These are phyloP conservation scores for Telopea speciosissima DNA, from an alignment of 177 flowering plant species.

Conservation along the genomic window DNA sequence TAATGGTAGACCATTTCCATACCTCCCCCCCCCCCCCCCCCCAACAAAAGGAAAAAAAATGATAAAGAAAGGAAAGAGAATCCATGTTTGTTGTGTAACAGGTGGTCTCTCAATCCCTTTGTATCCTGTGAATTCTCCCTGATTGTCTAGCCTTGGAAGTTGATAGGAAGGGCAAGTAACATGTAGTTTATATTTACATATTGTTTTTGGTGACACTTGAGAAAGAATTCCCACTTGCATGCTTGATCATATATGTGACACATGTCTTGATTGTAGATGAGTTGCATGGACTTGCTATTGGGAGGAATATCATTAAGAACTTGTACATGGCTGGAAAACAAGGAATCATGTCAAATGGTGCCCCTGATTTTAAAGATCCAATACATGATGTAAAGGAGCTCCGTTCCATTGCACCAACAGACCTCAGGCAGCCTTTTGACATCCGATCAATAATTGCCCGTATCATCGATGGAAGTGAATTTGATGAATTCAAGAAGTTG, in stretches of 20 bases:
- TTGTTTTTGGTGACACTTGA: too few relatives aligned
- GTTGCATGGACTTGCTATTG: constrained; percentile 82
- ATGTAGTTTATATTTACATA: background rate
- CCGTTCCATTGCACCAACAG: constrained; percentile 79
- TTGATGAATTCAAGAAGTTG: constrained; percentile 97
- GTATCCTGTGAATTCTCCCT: too few relatives aligned
- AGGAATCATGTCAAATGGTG: constrained; percentile 19
- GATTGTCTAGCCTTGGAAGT: background rate
- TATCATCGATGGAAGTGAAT: constrained; percentile 94
- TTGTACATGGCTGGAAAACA: constrained; percentile 79
- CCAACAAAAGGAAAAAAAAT: too few relatives aligned
- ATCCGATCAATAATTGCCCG: constrained; percentile 85
- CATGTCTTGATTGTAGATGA: constrained; percentile 57
- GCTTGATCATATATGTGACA: constrained; percentile 1
- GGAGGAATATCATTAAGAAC: constrained; percentile 87
- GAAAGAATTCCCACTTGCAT: background rate
- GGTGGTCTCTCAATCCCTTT: too few relatives aligned
- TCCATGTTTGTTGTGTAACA: too few relatives aligned
- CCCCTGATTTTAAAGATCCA: constrained; percentile 58
- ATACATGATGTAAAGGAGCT: constrained; percentile 81
- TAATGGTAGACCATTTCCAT: too few relatives aligned
- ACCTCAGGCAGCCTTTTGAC: constrained; percentile 84
- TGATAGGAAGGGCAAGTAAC: background rate
- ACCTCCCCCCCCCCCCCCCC: too few relatives aligned
- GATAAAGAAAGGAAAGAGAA: too few relatives aligned